These are phyloP conservation scores for Coniochaeta sp. DNA, from an alignment of 2,329 filamentous ascomycete genomes.

Conservation along the genomic window DNA sequence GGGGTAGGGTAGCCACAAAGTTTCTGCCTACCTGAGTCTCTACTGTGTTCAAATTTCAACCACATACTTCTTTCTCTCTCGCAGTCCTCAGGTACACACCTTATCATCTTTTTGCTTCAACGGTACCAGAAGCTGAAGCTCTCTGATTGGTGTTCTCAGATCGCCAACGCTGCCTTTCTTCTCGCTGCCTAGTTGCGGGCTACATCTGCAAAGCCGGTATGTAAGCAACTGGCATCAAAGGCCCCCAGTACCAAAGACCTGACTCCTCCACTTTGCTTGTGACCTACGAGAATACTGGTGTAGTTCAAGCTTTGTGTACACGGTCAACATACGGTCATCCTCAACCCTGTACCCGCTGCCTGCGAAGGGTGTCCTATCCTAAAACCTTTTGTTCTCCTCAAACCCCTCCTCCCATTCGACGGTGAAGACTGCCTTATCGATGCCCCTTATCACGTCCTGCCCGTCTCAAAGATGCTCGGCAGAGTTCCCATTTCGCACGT, in stretches of 20 bases:
- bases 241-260: not conserved
- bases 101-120: not conserved
- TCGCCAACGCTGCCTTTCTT: not conserved
- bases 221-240: not conserved
- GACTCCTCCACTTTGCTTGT: not conserved
- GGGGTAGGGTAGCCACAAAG: not conserved
- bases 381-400: not conserved
- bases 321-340: not conserved
- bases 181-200: not conserved
- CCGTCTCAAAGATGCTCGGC: not conserved
- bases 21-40: not conserved
- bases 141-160: not conserved
- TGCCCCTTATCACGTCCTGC: not conserved
- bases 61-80: not conserved
- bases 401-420: not conserved
- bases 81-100: not conserved
- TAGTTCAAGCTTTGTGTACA: not conserved
- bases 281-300: not conserved
- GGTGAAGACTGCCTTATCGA: not conserved
- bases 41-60: not conserved
- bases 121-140: not conserved
- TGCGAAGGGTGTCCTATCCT: not conserved
- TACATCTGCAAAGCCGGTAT: slow-evolving; percentile 2
- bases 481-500: not conserved
- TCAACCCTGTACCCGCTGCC: not conserved